Evolutionary conservation across 225 moss, liverwort and hornwort species (phyloP).

Genomic region (Straminergon stramineum): DNA sequence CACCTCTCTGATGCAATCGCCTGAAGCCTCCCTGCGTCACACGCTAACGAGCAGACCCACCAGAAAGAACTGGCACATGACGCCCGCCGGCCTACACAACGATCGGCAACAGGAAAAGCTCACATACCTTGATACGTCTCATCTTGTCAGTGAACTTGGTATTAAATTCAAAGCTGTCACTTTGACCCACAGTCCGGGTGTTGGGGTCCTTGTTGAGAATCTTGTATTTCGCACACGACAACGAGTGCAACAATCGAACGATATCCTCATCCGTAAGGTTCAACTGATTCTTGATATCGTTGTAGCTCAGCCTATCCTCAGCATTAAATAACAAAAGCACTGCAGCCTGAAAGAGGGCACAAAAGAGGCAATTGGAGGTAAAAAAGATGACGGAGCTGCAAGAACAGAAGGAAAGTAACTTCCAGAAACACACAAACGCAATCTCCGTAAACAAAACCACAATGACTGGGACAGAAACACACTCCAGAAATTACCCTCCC

Average conservation of each 20-base stretch:
- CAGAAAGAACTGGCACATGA: neutral
- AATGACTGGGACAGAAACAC: neutral
- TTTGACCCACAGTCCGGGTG: slow-evolving; percentile 54
- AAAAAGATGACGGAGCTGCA: neutral
- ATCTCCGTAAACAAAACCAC: neutral
- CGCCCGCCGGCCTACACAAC: neutral
- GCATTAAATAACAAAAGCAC: slow-evolving; percentile 94
- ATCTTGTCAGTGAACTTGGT: slow-evolving; percentile 97
- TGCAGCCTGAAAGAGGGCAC: slow-evolving; percentile 54
- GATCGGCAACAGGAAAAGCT: neutral
- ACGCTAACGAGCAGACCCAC: neutral
- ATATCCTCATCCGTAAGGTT: slow-evolving; percentile 97
- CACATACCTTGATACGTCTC: slow-evolving; percentile 90
- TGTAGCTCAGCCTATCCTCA: slow-evolving; percentile 79
- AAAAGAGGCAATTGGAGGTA: neutral
- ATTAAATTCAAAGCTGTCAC: slow-evolving; percentile 84
- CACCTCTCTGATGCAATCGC: neutral
- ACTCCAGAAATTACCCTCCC: neutral
- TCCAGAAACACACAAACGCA: neutral
- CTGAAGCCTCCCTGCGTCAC: neutral
- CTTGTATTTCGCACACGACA: slow-evolving; percentile 97
- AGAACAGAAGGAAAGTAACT: neutral
- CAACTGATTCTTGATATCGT: slow-evolving; percentile 84
- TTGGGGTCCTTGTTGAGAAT: slow-evolving; percentile 84
- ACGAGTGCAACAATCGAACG: slow-evolving; percentile 82